A percentile compares a stretch with the other conserved stretches of the same genome.
phyloP scores from a whole-genome alignment of 805 yeast species.

The Wickerhamiella azyma region DNA sequence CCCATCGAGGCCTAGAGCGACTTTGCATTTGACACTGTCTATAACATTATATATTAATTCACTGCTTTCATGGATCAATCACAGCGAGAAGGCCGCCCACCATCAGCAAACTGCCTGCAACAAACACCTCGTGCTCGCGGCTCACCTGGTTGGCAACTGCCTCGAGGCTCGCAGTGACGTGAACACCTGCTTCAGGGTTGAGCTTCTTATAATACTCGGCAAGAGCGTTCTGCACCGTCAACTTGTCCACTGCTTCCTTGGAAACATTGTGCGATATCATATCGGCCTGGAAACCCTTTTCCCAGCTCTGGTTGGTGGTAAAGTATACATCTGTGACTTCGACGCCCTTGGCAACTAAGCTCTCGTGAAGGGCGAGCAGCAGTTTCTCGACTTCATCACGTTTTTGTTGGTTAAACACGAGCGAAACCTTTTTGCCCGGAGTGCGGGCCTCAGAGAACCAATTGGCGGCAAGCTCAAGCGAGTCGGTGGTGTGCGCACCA shows the following conservation, averaged over 20 bases:
- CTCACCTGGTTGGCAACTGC: slow-evolving; percentile 46
- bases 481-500: slow-evolving; percentile 92
- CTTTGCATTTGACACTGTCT: background rate
- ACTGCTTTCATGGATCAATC: slow-evolving; percentile 35
- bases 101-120: slow-evolving; percentile 84
- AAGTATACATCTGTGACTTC: slow-evolving; percentile 37
- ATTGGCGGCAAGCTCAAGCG: slow-evolving; percentile 61
- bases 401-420: slow-evolving; percentile 88
- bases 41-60: no score
- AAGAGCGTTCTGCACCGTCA: slow-evolving; percentile 65
- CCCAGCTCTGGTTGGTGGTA: slow-evolving; percentile 87
- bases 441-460: slow-evolving; percentile 45
- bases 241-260: slow-evolving; percentile 59
- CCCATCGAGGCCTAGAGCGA: background rate
- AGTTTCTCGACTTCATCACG: slow-evolving; percentile 61
- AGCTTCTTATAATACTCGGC: slow-evolving; percentile 57
- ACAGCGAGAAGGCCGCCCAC: slow-evolving; percentile 91
- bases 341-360: slow-evolving; percentile 22
- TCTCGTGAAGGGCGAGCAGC: slow-evolving; percentile 29
- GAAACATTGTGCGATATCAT: slow-evolving; percentile 77
- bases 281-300: slow-evolving; percentile 65
- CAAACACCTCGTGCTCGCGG: slow-evolving; percentile 50
- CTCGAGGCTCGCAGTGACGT: slow-evolving; percentile 64
- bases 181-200: slow-evolving; percentile 25
- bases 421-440: slow-evolving; percentile 26